A percentile compares a stretch with the other conserved stretches of the same genome.
Evolutionary conservation across 192 early-diverging fungal species (phyloP).

Genomic region (Coemansia sp.): DNA sequence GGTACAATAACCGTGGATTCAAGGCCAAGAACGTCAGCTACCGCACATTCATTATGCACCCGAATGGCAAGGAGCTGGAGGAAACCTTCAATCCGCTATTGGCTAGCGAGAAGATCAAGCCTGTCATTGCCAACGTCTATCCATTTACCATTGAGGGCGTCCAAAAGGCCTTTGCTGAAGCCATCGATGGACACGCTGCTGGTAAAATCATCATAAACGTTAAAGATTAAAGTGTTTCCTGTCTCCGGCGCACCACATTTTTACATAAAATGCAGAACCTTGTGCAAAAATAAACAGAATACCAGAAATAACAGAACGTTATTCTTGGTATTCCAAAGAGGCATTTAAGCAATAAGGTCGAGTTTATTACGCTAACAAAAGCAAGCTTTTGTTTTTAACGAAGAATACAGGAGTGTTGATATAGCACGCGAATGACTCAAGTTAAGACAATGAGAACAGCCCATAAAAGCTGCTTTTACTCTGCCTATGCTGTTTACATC

Average conservation of each 20-base stretch:
- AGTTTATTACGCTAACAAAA: conserved; percentile 1
- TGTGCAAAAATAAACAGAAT: not conserved
- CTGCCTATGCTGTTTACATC: conserved; percentile 13
- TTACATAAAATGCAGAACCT: not conserved
- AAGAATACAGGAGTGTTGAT: conserved; percentile 20
- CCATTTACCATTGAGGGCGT: conserved; percentile 42
- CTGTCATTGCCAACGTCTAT: conserved; percentile 43
- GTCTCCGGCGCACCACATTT: conserved; percentile 7
- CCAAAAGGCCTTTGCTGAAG: conserved; percentile 38
- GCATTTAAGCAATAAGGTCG: not conserved
- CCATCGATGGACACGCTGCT: conserved; percentile 47
- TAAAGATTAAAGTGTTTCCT: conserved; percentile 16
- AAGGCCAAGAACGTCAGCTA: conserved; percentile 25
- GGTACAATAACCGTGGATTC: conserved; percentile 24
- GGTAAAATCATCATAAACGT: conserved; percentile 56
- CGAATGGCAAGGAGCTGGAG: conserved; percentile 41
- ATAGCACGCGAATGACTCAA: conserved; percentile 55
- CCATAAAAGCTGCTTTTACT: conserved; percentile 39
- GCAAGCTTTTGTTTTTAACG: not conserved
- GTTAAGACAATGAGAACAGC: conserved; percentile 50
- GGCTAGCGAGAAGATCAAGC: conserved; percentile 30
- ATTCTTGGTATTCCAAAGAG: too few relatives aligned
- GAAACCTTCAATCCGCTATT: conserved; percentile 42
- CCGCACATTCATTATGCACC: conserved; percentile 17
- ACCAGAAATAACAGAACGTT: too few relatives aligned